Percentiles rank a stretch among this genome's conserved stretches.
Evolutionary conservation across 2,329 filamentous ascomycete genomes (phyloP).

Genomic region (Colletotrichum sp.): DNA sequence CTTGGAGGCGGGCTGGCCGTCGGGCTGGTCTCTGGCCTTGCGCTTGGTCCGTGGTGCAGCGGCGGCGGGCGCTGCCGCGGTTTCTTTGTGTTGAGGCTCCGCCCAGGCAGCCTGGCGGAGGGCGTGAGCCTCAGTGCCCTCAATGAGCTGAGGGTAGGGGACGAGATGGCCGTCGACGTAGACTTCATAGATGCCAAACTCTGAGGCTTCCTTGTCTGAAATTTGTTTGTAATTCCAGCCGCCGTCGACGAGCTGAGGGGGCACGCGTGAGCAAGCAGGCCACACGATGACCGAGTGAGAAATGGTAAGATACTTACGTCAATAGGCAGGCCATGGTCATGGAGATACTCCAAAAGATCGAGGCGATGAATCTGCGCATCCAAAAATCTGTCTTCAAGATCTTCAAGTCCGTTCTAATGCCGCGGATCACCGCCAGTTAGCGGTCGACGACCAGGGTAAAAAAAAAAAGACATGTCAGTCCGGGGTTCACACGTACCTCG

Average conservation of each 20-base stretch:
- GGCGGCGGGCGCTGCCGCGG: background rate
- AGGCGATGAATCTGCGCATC: slow-evolving; percentile 52
- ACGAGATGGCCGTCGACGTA: slow-evolving; percentile 47
- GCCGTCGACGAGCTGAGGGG: slow-evolving; percentile 44
- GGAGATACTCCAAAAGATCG: slow-evolving; percentile 49
- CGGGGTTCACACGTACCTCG: slow-evolving; percentile 37
- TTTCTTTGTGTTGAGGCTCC: slow-evolving; percentile 8
- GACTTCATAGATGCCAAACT: slow-evolving; percentile 48
- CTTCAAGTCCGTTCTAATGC: slow-evolving; percentile 41
- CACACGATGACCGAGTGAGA: slow-evolving; percentile 4
- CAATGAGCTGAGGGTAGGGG: slow-evolving; percentile 48
- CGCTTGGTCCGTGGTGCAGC: slow-evolving; percentile 43
- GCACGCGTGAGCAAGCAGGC: slow-evolving; percentile 21
- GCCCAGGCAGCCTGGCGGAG: slow-evolving; percentile 20
- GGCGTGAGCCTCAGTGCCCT: slow-evolving; percentile 38
- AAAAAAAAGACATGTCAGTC: slow-evolving; percentile 21
- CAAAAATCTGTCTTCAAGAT: slow-evolving; percentile 45
- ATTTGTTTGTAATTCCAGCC: slow-evolving; percentile 52
- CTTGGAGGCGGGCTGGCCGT: slow-evolving; percentile 56
- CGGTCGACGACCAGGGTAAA: slow-evolving; percentile 10
- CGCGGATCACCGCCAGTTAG: slow-evolving; percentile 10
- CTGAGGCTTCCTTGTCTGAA: slow-evolving; percentile 46
- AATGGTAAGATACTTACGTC: slow-evolving; percentile 47
- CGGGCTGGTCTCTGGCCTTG: slow-evolving; percentile 54
- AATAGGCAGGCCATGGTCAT: slow-evolving; percentile 48